Percentiles rank a stretch among this genome's conserved stretches.
These are phyloP conservation scores for Neophaeococcomyces aloes DNA, from an alignment of 2,329 filamentous ascomycete species.

Conservation along the genomic window DNA sequence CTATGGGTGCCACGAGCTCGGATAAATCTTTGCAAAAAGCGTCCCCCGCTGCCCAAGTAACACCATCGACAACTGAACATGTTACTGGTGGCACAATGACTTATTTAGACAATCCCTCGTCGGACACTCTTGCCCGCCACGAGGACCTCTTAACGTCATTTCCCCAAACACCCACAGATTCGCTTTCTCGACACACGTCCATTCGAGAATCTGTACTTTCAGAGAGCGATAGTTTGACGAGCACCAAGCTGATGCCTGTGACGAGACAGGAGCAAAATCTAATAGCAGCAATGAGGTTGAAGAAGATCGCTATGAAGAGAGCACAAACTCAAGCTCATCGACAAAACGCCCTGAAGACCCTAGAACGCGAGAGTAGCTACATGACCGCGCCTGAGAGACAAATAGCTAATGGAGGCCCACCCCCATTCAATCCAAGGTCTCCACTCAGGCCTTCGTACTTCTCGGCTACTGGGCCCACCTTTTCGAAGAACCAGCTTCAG, in stretches of 20 bases:
- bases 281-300: constrained; percentile 40
- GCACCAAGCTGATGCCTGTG: constrained; percentile 42
- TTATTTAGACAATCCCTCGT: constrained; percentile 15
- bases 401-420: not conserved
- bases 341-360: constrained; percentile 9
- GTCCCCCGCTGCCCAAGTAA: not conserved
- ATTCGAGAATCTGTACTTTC: constrained; percentile 13
- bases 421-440: not conserved
- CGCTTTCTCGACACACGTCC: constrained; percentile 11
- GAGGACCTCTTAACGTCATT: constrained; percentile 15
- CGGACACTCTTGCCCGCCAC: constrained; percentile 8
- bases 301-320: constrained; percentile 36
- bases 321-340: constrained; percentile 10
- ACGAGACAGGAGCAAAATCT: constrained; percentile 44
- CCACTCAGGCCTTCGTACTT: not conserved
- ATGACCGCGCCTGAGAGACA: no score
- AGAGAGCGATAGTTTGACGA: constrained; percentile 20
- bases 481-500: not conserved
- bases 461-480: not conserved
- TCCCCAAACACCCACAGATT: constrained; percentile 6
- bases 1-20: constrained; percentile 24
- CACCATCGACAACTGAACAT: not conserved
- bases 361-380: constrained; percentile 4
- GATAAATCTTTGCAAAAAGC: not conserved
- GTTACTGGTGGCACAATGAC: constrained; percentile 5